Percentiles rank a stretch among this genome's conserved stretches.
phyloP scores from a whole-genome alignment of 495 filamentous ascomycete species.

The Penicillium fimorum region DNA sequence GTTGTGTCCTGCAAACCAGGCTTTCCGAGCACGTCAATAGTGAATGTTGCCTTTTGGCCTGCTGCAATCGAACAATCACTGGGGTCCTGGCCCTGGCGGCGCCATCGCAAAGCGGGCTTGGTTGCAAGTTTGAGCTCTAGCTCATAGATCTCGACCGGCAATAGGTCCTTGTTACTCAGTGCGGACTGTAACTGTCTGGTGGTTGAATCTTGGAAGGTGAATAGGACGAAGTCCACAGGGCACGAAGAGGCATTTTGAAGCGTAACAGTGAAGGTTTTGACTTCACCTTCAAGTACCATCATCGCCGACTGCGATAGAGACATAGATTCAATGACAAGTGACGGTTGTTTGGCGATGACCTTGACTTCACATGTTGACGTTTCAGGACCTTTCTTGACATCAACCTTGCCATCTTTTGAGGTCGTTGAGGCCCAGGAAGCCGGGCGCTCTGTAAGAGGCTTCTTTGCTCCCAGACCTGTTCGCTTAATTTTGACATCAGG shows the following conservation, averaged over 20 bases:
- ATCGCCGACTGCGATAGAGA: slow-evolving; percentile 81
- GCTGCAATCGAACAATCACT: slow-evolving; percentile 60
- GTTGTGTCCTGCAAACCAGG: slow-evolving; percentile 77
- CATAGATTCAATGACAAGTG: slow-evolving; percentile 69
- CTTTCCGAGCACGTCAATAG: slow-evolving; percentile 81
- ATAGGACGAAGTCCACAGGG: slow-evolving; percentile 76
- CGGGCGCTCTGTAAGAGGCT: slow-evolving; percentile 52
- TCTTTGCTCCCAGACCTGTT: slow-evolving; percentile 63
- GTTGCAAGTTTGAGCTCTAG: slow-evolving; percentile 73
- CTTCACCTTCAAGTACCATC: slow-evolving; percentile 89
- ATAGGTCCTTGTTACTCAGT: slow-evolving; percentile 69
- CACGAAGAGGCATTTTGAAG: slow-evolving; percentile 75
- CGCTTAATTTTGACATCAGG: slow-evolving; percentile 70
- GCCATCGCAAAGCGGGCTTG: slow-evolving; percentile 69
- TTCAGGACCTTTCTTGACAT: slow-evolving; percentile 37
- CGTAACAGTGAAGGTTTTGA: slow-evolving; percentile 71
- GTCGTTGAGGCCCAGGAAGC: slow-evolving; percentile 53
- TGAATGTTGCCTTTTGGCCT: slow-evolving; percentile 67
- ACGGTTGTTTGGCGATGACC: slow-evolving; percentile 75
- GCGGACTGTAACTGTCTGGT: slow-evolving; percentile 72
- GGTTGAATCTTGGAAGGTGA: slow-evolving; percentile 88
- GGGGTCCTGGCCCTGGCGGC: slow-evolving; percentile 48
- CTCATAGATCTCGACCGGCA: slow-evolving; percentile 77
- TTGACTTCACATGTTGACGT: slow-evolving; percentile 50
- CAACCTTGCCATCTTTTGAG: slow-evolving; percentile 40